These are phyloP conservation scores for Leishmania aethiopica DNA, from an alignment of 208 protist species.

Conservation along the genomic window DNA sequence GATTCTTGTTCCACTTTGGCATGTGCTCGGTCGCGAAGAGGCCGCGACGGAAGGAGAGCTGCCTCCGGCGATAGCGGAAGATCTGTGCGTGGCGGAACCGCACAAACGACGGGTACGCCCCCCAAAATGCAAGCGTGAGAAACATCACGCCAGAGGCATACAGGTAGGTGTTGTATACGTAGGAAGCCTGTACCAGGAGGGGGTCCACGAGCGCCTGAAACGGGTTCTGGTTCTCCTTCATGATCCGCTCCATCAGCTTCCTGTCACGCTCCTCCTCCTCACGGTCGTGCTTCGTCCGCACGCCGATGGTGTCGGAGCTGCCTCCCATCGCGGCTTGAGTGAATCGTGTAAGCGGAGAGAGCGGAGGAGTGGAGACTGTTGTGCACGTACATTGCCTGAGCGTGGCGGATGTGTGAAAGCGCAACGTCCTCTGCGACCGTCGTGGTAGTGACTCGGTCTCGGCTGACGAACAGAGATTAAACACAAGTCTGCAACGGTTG, in stretches of 20 bases:
- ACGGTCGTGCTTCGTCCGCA: conserved; percentile 49
- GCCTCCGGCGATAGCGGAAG: conserved; percentile 56
- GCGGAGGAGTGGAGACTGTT: neutral
- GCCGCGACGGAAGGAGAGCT: conserved; percentile 54
- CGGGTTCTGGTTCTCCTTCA: conserved; percentile 57
- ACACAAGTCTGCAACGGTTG: neutral
- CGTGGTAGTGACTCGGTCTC: neutral
- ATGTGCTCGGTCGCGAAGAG: conserved; percentile 75
- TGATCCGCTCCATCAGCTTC: conserved; percentile 45
- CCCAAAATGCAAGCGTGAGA: conserved; percentile 53
- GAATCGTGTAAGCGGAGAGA: neutral
- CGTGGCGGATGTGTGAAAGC: neutral
- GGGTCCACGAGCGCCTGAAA: conserved; percentile 46
- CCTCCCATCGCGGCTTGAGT: neutral
- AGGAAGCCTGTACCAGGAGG: conserved; percentile 15
- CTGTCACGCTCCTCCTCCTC: conserved; percentile 47
- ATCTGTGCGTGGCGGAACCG: conserved; percentile 67
- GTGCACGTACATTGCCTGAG: neutral
- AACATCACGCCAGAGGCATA: conserved; percentile 74
- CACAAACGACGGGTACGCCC: conserved; percentile 64
- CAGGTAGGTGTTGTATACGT: conserved; percentile 62
- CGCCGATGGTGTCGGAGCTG: conserved; percentile 20
- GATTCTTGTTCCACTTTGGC: conserved; percentile 77
- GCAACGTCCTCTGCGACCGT: too few species aligned
- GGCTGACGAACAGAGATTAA: neutral